A percentile compares a stretch with the other conserved stretches of the same genome.
Conservation (phyloP, 2,329 filamentous ascomycete genomes). For the Colletotrichum euphorbiae region DNA sequence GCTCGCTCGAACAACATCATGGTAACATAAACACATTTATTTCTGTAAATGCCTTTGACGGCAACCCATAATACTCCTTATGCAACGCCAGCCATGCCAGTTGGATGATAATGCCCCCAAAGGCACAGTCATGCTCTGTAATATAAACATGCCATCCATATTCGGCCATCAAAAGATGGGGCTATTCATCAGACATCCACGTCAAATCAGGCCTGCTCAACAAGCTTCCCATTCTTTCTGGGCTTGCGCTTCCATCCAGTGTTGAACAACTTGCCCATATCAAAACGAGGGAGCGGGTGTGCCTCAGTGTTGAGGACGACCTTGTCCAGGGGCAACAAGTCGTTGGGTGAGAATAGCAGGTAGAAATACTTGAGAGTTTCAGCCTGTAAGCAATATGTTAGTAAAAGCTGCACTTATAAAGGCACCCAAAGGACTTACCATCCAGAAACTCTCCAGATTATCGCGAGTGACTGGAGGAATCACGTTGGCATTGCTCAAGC, state of each 20-base stretch:
- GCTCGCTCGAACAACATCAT: background rate
- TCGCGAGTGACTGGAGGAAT: slow-evolving; percentile 79
- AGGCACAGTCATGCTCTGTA: slow-evolving; percentile 28
- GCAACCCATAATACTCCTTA: slow-evolving; percentile 13
- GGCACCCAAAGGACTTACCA: slow-evolving; percentile 67
- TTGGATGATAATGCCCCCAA: slow-evolving; percentile 13
- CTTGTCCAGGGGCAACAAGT: slow-evolving; percentile 85
- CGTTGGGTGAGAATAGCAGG: slow-evolving; percentile 86
- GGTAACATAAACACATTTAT: background rate
- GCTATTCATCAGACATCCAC: background rate
- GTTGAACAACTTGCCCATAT: slow-evolving; percentile 79
- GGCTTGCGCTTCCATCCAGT: slow-evolving; percentile 85
- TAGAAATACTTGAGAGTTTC: slow-evolving; percentile 99
- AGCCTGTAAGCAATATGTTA: slow-evolving; percentile 64
- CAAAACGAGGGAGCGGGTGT: slow-evolving; percentile 88
- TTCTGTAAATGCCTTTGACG: background rate
- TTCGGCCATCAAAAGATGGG: slow-evolving; percentile 20
- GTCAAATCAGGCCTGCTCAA: slow-evolving; percentile 27
- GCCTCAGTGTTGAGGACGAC: slow-evolving; percentile 97
- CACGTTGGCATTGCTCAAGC: slow-evolving; percentile 77
- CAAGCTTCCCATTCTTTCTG: slow-evolving; percentile 60
- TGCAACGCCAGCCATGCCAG: slow-evolving; percentile 24
- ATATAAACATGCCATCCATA: slow-evolving; percentile 21
- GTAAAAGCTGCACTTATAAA: background rate
- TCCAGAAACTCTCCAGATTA: slow-evolving; percentile 99